A percentile compares a stretch with the other conserved stretches of the same genome.
phyloP scores from a whole-genome alignment of 2,329 filamentous ascomycete genomes.

The Leptodontidium sp. region DNA sequence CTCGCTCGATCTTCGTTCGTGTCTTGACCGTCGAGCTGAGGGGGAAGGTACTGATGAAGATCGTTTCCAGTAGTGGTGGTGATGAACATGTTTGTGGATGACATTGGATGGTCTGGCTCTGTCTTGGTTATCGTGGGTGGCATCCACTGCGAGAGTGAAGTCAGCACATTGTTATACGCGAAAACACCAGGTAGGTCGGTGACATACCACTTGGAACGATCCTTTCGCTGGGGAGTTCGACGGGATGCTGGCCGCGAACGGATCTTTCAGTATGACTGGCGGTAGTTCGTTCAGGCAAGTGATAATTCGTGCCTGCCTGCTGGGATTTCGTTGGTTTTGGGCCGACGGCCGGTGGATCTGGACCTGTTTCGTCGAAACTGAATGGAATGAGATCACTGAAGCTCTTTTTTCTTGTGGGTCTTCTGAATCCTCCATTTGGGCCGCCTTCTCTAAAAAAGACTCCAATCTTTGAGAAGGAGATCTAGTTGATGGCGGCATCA shows the following conservation, averaged over 20 bases:
- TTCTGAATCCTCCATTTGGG: constrained; percentile 30
- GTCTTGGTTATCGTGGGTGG: constrained; percentile 31
- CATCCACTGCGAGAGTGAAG: constrained; percentile 24
- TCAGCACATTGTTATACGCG: neutral
- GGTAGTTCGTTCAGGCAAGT: constrained; percentile 37
- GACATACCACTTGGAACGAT: constrained; percentile 9
- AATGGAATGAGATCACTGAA: constrained; percentile 52
- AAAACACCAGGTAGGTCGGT: neutral
- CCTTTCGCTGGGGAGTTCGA: constrained; percentile 24
- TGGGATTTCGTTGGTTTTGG: constrained; percentile 38
- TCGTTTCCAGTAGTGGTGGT: constrained; percentile 67
- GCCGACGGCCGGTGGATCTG: constrained; percentile 42
- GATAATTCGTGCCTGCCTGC: constrained; percentile 31
- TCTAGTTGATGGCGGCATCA: neutral
- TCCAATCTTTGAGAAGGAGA: constrained; percentile 21
- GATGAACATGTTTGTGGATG: constrained; percentile 64
- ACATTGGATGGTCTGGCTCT: constrained; percentile 24
- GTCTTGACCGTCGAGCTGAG: constrained; percentile 31
- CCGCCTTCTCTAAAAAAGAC: constrained; percentile 25
- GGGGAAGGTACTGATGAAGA: constrained; percentile 27
- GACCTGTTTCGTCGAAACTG: constrained; percentile 46
- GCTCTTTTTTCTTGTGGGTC: constrained; percentile 37
- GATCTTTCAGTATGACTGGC: constrained; percentile 37
- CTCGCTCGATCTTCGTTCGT: constrained; percentile 23
- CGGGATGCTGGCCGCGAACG: constrained; percentile 31